Base-by-base conservation (phyloP, 371 early-diverging fungal genomes). In the Funneliformis caledonium region DNA sequence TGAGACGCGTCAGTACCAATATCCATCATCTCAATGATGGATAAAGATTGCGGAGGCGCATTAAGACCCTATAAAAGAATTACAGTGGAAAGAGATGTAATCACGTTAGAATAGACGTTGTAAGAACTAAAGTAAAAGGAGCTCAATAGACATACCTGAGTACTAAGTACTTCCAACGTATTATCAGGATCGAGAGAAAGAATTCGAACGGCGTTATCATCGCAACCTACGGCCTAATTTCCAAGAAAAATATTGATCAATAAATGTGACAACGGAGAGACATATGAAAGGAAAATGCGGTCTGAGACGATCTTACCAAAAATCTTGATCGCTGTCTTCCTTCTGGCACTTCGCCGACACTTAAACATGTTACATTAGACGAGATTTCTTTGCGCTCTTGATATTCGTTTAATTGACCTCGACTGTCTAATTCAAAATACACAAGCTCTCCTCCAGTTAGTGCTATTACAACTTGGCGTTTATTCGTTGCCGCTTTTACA, bases 361-460 rank as follows among this genome's bases (percentile, higher is more conserved):
- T 89, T 70, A 98, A 83, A 75, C 94, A 90, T 1, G 93, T 91
- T 43, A 97, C 89, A 45, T 90, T 90, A 45, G 92, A 86, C 4
- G 91, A 83, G 88, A 95, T 92, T 67, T 91, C 92, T 60, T 91
- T 90, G 8, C 94, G 89, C 31, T 95, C 94, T 68, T 93, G 93
- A 82, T 91, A 94, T 84, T 99, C 98, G 81, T 95, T 94, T 82
- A 98, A 86, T 81, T 95, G 92, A 33, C 96, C 95, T 81, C 89
- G 88, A 60, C 88, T 86, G 83, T 98, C 97, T 72, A 98, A 87
- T 88, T 98, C 98, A 87, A 99, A 97, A 83, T 97, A 97, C 0
- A 97, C 93, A 9, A 96, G 84, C 77, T 96, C 97, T 8, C 93
- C 95, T 65, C 93, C 91, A 4, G 94, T 91, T 14, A 98, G 87